Conservation (phyloP, 495 filamentous ascomycete genomes). For the Penicillium herquei region DNA sequence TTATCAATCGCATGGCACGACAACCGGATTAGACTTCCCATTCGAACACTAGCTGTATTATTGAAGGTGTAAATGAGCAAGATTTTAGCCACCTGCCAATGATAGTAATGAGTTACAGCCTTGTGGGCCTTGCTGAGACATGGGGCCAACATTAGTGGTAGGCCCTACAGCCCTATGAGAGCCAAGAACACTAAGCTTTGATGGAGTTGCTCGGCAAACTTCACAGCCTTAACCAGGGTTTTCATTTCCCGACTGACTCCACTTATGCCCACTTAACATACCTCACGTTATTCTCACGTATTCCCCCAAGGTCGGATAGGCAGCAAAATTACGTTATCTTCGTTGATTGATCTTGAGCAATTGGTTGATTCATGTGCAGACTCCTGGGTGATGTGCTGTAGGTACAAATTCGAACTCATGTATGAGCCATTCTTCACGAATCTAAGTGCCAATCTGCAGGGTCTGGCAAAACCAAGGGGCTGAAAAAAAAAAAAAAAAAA, state of each 20-base stretch:
- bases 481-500: not conserved
- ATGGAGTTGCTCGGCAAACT: constrained; percentile 5
- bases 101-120: not conserved
- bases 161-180: constrained; percentile 4
- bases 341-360: no score
- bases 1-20: no score
- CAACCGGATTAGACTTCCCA: no score
- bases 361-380: no score
- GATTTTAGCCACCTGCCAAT: not conserved
- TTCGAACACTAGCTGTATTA: not conserved
- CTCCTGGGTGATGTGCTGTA: no score
- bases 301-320: no score
- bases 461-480: not conserved
- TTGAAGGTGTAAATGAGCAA: not conserved
- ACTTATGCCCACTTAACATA: not conserved
- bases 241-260: not conserved
- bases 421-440: no score
- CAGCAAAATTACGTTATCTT: no score
- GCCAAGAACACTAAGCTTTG: constrained; percentile 6
- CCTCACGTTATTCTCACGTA: not conserved
- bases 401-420: no score
- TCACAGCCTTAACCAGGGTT: not conserved
- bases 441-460: not conserved
- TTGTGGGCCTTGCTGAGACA: not conserved
- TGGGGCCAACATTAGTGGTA: not conserved